Conservation (phyloP, 176 grass and related monocot species). For the Chrysopogon serrulatus region DNA sequence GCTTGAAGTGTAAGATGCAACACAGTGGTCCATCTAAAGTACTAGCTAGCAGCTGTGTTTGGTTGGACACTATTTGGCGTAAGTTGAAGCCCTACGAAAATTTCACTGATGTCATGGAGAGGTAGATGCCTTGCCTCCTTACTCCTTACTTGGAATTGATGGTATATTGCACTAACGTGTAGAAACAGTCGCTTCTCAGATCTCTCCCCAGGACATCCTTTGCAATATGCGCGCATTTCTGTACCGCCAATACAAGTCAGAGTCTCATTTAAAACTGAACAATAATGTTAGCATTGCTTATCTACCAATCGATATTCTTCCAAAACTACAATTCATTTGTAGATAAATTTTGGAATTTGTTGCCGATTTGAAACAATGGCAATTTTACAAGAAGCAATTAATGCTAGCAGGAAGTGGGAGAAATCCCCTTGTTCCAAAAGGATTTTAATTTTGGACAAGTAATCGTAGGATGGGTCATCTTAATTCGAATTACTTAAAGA, state of each 20-base stretch:
- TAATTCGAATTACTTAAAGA: not conserved
- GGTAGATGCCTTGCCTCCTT: not conserved
- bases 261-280: not conserved
- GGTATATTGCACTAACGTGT: not conserved
- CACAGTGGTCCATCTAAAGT: constrained; percentile 1
- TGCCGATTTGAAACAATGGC: not conserved
- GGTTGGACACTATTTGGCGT: not conserved
- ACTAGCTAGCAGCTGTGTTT: constrained; percentile 23
- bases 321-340: not conserved
- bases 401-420: not conserved
- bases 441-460: not conserved
- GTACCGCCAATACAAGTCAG: not conserved
- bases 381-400: not conserved
- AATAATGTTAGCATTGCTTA: constrained; percentile 4
- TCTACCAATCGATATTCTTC: not conserved
- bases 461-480: not conserved
- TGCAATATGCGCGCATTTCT: not conserved
- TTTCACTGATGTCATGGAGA: not conserved
- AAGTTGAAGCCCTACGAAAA: not conserved
- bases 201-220: not conserved
- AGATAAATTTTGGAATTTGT: not conserved
- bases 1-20: constrained; percentile 32
- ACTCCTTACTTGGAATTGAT: not conserved
- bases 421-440: not conserved
- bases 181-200: not conserved